Evolutionary conservation across 2,329 filamentous ascomycete species (phyloP), one percentile per base, ranked within the genome.

Genomic region (Alternaria angustiovoidea): DNA sequence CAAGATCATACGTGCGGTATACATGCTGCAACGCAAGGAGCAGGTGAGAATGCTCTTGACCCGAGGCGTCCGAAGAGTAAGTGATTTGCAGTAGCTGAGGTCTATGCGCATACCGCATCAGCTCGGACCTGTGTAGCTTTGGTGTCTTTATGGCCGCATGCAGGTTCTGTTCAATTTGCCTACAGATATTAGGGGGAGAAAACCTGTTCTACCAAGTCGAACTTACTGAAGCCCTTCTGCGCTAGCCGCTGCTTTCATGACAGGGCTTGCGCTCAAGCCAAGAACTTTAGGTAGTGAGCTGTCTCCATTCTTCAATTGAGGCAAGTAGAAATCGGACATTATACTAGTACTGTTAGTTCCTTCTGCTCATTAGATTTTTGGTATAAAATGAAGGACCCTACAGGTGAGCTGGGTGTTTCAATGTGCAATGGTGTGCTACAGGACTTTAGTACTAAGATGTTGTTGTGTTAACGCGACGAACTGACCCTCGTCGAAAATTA

Each of bases 401-500:
- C 39, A 81, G 85, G 57, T 88, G 89, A 11, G 88, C 88, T 0
- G 91, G 83, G 65, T 89, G 85, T 1, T 86, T 87, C 18, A 83
- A 81, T 5, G 83, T 84, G 67, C 91, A 94, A 73, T 93, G 89
- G 72, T 96, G 93, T 9, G 91, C 93, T 91, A 41, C 16, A 49
- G 28, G 5, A 36, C 9, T 26, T 69, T 26, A 70, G 57, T n/a
- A 18, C 24, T 9, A n/a, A 16, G 14, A 5, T 14, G 18, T 7
- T 41, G 32, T 7, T 39, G 7, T 20, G n/a, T 34, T 3, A n/a
- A 16, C n/a, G 14, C n/a, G 12, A 24, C n/a, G n/a, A 6, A 22
- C 55, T 18, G 41, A 68, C 91, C 91, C 87, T 97, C 93, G 71
- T 97, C 93, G 68, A 96, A 91, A 0, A 96, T 85, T 16, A 96